Base-by-base conservation (phyloP, 345 rosid species). In the Lenwebbia sp. region DNA sequence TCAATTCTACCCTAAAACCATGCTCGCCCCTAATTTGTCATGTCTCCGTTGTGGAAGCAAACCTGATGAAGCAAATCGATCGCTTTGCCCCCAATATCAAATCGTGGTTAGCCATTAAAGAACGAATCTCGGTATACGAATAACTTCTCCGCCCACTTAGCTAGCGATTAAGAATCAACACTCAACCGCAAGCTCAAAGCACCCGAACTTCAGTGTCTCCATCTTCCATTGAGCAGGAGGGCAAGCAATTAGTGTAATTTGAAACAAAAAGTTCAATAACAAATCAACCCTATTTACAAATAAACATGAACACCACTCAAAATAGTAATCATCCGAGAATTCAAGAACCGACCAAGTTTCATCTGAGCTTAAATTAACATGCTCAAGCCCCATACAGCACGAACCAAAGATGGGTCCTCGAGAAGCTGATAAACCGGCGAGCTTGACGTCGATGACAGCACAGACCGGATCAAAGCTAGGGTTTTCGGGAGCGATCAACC, bases 401-500 rank as follows among this genome's bases (percentile, higher is more conserved):
- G 21, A 60, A 60, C 74, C 74, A 13, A 60, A 60, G 74, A 60
- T 60, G 9, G 74, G 21, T 6, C 21, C 10, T 28, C 0, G 74
- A 28, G 21, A 28, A 60, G 19, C 33, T 14, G 21, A 28, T 3
- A 60, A 60, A 6, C 37, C 10, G 6, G 74, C 21, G 10, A 30
- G 14, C 74, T 60, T 3, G 40, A 62, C 10, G 4, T 6, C 1
- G 2, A 7, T 0, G 4, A 62, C 74, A 14, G 3, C 21, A 28
- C 9, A 7, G 10, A 28, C 40, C 2, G 1, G 21, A 62, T 14
- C 19, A 4, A 28, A 28, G 40, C 17, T 62, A 14, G 40, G 70
- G 19, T 14, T 3, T 6, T 3, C 7, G 2, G 5, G 10, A 60
- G 40, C 21, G 4, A 28, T 14, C 4, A 1, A 28, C 21, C 0